Evolutionary conservation across 2,329 filamentous ascomycete species (phyloP).

Genomic region (Neocucurbitaria cava): DNA sequence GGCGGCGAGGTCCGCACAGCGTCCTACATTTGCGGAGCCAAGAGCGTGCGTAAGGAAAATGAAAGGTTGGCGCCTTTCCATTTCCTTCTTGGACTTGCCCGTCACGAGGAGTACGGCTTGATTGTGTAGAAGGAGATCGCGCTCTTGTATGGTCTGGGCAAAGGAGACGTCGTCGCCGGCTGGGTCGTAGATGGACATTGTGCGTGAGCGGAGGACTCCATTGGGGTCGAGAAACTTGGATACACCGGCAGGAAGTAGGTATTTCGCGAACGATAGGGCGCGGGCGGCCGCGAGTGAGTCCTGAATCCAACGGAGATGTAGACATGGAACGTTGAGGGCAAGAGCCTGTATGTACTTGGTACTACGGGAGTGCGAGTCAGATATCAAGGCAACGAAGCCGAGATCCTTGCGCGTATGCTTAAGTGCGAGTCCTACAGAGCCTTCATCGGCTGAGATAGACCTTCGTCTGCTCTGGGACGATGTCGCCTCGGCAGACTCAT

Average conservation of each 20-base stretch:
- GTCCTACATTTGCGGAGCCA: constrained; percentile 71
- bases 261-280: constrained; percentile 77
- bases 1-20: constrained; percentile 70
- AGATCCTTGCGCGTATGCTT: constrained; percentile 60
- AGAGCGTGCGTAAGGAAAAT: constrained; percentile 81
- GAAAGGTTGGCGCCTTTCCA: constrained; percentile 73
- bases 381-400: constrained; percentile 85
- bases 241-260: constrained; percentile 84
- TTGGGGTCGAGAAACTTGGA: constrained; percentile 71
- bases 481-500: constrained; percentile 35
- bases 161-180: constrained; percentile 56
- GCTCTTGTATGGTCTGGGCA: constrained; percentile 30
- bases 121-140: constrained; percentile 69
- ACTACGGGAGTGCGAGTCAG: constrained; percentile 84
- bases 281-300: constrained; percentile 69
- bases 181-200: constrained; percentile 66
- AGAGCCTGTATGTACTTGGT: constrained; percentile 95
- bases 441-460: constrained; percentile 20
- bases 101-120: constrained; percentile 77
- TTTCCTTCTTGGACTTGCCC: constrained; percentile 66
- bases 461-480: constrained; percentile 20
- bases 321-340: constrained; percentile 84
- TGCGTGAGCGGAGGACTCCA: constrained; percentile 78
- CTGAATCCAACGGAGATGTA: constrained; percentile 81
- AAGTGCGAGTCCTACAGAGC: constrained; percentile 58